These are phyloP conservation scores for Xylariaceae sp. DNA, from an alignment of 2,329 filamentous ascomycete genomes.

Conservation along the genomic window DNA sequence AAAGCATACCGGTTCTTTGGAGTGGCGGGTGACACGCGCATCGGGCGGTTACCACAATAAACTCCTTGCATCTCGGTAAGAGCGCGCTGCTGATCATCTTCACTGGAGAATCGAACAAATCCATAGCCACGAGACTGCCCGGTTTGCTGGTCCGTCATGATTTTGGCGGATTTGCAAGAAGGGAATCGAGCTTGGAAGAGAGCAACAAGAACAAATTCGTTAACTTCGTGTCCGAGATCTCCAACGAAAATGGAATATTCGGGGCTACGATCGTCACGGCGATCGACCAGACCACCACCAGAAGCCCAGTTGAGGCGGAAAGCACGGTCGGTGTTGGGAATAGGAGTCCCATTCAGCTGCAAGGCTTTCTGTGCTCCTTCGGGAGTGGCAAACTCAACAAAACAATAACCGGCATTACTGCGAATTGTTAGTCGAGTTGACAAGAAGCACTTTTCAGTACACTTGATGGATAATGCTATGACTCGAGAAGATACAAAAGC, in stretches of 20 bases:
- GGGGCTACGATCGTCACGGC: slow-evolving; percentile 90
- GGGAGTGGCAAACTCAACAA: slow-evolving; percentile 82
- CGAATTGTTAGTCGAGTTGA: neutral
- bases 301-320: slow-evolving; percentile 99
- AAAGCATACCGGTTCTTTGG: slow-evolving; percentile 73
- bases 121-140: slow-evolving; percentile 97
- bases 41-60: slow-evolving; percentile 96
- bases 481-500: neutral
- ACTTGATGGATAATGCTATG: neutral
- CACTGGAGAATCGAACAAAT: slow-evolving; percentile 94
- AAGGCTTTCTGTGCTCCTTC: slow-evolving; percentile 89
- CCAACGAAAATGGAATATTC: slow-evolving; percentile 98
- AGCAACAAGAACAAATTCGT: slow-evolving; percentile 94
- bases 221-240: slow-evolving; percentile 95
- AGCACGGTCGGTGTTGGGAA: slow-evolving; percentile 87
- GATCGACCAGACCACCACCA: slow-evolving; percentile 89
- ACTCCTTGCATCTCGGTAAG: slow-evolving; percentile 98
- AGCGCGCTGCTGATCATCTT: slow-evolving; percentile 92
- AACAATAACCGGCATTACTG: slow-evolving; percentile 97
- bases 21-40: slow-evolving; percentile 96
- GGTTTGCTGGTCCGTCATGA: slow-evolving; percentile 98
- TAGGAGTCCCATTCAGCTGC: slow-evolving; percentile 77
- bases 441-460: neutral
- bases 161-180: slow-evolving; percentile 98
- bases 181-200: slow-evolving; percentile 95